These are phyloP conservation scores for Pythium chondricola DNA, from an alignment of 352 stramenopile species.

Conservation along the genomic window DNA sequence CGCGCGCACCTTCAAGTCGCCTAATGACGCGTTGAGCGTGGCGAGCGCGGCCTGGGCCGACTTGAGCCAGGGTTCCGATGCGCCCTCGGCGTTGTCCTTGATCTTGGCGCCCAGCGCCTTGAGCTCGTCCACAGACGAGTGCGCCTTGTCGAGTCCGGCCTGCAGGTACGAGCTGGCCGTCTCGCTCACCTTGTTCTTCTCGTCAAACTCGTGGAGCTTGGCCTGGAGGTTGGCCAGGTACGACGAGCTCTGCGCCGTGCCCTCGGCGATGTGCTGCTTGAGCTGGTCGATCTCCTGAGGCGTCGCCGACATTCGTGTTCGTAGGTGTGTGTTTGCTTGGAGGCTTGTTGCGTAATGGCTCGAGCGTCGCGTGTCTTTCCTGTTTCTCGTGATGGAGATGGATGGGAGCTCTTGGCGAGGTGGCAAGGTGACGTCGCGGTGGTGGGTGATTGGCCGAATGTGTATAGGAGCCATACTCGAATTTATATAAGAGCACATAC, in stretches of 20 bases:
- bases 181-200: slow-evolving; percentile 34
- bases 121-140: slow-evolving; percentile 71
- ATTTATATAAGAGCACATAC: no score
- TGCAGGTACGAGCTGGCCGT: slow-evolving; percentile 51
- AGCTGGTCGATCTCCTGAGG: slow-evolving; percentile 33
- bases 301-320: slow-evolving; percentile 34
- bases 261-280: slow-evolving; percentile 46
- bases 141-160: slow-evolving; percentile 51
- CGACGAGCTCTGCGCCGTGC: slow-evolving; percentile 38
- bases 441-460: no score
- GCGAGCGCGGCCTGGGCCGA: slow-evolving; percentile 48
- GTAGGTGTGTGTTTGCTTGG: not conserved
- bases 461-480: no score
- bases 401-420: no score
- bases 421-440: no score
- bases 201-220: slow-evolving; percentile 46
- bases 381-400: no score
- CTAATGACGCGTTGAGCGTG: slow-evolving; percentile 34
- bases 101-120: slow-evolving; percentile 48
- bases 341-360: no score
- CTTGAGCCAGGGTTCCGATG: slow-evolving; percentile 40
- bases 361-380: no score
- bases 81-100: slow-evolving; percentile 44
- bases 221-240: slow-evolving; percentile 61
- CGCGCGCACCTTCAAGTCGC: slow-evolving; percentile 27